Evolutionary conservation across 2,329 filamentous ascomycete species (phyloP), one percentile per base, ranked within the genome.

Genomic region (Talaromyces atroroseus): DNA sequence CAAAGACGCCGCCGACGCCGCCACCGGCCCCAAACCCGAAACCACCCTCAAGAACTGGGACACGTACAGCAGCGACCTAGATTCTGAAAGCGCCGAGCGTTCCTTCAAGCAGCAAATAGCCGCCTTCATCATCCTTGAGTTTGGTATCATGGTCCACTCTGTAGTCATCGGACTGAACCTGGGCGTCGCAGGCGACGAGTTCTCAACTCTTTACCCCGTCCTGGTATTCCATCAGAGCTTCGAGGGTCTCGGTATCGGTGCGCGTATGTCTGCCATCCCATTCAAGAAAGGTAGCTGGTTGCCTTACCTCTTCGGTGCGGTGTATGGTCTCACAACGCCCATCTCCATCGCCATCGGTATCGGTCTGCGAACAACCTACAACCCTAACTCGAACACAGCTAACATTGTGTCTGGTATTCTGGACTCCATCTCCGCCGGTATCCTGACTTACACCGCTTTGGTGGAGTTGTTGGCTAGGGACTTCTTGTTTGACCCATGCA

Each of bases 171-270:
- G 83, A 1, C 75, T 86, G 53, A 85, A 82, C 53, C 72, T 86
- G 10, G 83, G 80, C 8, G 81, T 83, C n/a, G 76, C 79, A 0
- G 78, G 81, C 23, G 68, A 76, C 0, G 82, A 84, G 48, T 85
- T 85, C 69, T 67, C 72, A 32, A 79, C 80, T 0, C 73, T 85
- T 1, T 83, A 84, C 65, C 78, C 80, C 2, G 82, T 85, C 40
- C 74, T 86, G 1, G 78, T 84, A 55, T 85, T 86, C 71, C 83
- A 86, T 62, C 83, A 86, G 64, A 78, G 80, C 11, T 86, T 85
- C 57, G 83, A 86, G 62, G 82, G 83, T 51, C 76, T 86, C 0
- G 83, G 82, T 67, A 81, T 86, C 38, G 83, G 83, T 14, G 80
- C 82, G 0, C 76, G 83, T 49, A 78, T 86, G 67, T 80, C 80